phyloP scores from a whole-genome alignment of 1,284 basidiomycete species.

The Albatrellus sp. region DNA sequence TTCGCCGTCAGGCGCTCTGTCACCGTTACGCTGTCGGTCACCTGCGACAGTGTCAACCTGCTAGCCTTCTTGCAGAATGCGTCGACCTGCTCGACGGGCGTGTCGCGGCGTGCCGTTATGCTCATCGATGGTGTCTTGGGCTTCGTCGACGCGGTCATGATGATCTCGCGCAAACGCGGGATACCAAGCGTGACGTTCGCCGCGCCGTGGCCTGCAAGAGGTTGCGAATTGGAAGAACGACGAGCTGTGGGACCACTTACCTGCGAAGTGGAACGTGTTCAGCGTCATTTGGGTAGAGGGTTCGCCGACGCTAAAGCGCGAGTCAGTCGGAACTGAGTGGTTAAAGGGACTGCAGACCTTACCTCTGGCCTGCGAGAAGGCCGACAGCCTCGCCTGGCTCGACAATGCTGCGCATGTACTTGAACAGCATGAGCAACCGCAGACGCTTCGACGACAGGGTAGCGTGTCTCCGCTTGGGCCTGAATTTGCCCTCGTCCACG shows the following conservation, averaged over 20 bases:
- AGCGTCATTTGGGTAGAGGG: constrained; percentile 99
- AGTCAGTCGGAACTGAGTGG: constrained; percentile 5
- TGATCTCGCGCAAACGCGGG: constrained; percentile 95
- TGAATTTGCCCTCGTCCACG: constrained; percentile 30
- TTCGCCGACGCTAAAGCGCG: constrained; percentile 72
- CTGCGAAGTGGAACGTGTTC: constrained; percentile 99
- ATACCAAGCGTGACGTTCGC: constrained; percentile 99
- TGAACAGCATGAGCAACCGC: constrained; percentile 73
- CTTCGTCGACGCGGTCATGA: constrained; percentile 96
- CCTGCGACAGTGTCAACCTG: constrained; percentile 78
- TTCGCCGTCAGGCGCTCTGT: constrained; percentile 69
- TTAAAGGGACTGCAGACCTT: constrained; percentile 16
- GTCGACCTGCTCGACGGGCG: constrained; percentile 48
- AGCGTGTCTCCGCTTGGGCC: constrained; percentile 31
- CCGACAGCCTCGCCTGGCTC: constrained; percentile 99
- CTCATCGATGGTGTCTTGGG: constrained; percentile 99
- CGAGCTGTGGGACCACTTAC: constrained; percentile 26
- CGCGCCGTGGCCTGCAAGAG: constrained; percentile 80
- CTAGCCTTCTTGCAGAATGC: constrained; percentile 88
- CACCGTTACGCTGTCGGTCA: constrained; percentile 79
- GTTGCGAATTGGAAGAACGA: constrained; percentile 6
- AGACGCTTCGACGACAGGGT: constrained; percentile 55
- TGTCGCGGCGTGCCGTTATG: constrained; percentile 55
- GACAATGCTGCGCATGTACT: constrained; percentile 87
- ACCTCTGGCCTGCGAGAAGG: constrained; percentile 96